Conservation (phyloP, 2,329 filamentous ascomycete species). For the Aspergillus sojae region DNA sequence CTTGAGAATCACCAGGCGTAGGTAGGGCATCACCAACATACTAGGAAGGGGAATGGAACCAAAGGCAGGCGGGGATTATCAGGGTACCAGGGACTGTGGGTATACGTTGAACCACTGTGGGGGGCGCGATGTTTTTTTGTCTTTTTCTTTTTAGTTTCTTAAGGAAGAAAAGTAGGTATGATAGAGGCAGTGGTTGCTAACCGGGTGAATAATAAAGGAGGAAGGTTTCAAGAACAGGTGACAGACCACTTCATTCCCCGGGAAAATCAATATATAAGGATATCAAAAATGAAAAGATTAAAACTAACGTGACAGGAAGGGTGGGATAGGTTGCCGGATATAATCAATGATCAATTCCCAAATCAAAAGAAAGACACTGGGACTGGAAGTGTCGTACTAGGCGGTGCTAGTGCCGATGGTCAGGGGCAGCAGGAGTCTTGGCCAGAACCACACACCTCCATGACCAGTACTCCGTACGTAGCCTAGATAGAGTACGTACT, state of each 20-base stretch:
- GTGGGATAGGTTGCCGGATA: neutral
- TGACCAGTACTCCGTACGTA: neutral
- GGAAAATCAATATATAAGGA: no score
- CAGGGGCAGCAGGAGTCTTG: conserved; percentile 2
- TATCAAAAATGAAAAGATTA: neutral
- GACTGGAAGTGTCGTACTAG: neutral
- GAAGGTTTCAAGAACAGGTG: neutral
- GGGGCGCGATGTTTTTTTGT: neutral
- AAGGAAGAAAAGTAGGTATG: neutral
- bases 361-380: neutral
- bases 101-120: neutral
- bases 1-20: neutral
- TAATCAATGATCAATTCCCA: neutral
- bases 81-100: neutral
- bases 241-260: neutral
- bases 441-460: neutral
- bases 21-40: neutral
- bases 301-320: neutral
- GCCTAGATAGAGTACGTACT: neutral
- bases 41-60: neutral
- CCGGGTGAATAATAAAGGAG: neutral
- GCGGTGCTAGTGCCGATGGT: conserved; percentile 2
- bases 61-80: neutral
- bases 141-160: neutral
- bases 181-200: neutral